Evolutionary conservation across 345 rosid genomes (phyloP).

Genomic region (thale cress (Arabidopsis thaliana)): DNA sequence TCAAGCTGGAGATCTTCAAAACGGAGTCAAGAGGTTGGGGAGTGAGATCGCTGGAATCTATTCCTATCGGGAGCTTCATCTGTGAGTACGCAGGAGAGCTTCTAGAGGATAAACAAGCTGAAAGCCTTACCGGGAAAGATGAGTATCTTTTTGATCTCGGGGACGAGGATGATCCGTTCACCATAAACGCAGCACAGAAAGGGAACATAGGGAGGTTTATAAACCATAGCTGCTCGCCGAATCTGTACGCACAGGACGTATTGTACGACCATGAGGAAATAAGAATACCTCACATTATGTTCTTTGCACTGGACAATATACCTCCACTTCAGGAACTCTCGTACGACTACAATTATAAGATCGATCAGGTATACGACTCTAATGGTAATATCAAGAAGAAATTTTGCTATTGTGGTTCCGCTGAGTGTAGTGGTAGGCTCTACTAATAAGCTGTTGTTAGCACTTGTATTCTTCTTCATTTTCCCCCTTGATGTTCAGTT

Average conservation of each 20-base stretch:
- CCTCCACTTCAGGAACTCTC: slow-evolving; percentile 82
- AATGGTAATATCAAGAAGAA: slow-evolving; percentile 70
- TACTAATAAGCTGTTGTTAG: slow-evolving; percentile 47
- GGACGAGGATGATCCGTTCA: slow-evolving; percentile 53
- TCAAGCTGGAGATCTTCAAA: slow-evolving; percentile 78
- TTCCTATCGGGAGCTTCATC: slow-evolving; percentile 76
- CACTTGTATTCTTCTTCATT: not conserved
- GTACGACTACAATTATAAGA: slow-evolving; percentile 69
- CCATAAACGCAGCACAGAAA: slow-evolving; percentile 69
- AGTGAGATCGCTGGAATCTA: slow-evolving; percentile 70
- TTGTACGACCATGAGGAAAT: slow-evolving; percentile 70
- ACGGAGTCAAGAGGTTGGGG: slow-evolving; percentile 87
- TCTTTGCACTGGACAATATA: slow-evolving; percentile 73
- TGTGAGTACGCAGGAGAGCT: slow-evolving; percentile 87
- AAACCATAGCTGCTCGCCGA: slow-evolving; percentile 90
- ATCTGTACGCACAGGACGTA: slow-evolving; percentile 75
- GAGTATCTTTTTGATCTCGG: slow-evolving; percentile 88
- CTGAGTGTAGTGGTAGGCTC: slow-evolving; percentile 76
- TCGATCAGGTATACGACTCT: slow-evolving; percentile 64
- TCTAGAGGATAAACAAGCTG: slow-evolving; percentile 73
- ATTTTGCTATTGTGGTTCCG: slow-evolving; percentile 70
- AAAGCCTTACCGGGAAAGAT: slow-evolving; percentile 64
- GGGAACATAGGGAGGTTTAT: slow-evolving; percentile 84
- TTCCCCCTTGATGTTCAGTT: not conserved
- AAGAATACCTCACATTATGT: slow-evolving; percentile 81